Conservation (phyloP, 78 protist species). For the Diacronema lutheri region DNA sequence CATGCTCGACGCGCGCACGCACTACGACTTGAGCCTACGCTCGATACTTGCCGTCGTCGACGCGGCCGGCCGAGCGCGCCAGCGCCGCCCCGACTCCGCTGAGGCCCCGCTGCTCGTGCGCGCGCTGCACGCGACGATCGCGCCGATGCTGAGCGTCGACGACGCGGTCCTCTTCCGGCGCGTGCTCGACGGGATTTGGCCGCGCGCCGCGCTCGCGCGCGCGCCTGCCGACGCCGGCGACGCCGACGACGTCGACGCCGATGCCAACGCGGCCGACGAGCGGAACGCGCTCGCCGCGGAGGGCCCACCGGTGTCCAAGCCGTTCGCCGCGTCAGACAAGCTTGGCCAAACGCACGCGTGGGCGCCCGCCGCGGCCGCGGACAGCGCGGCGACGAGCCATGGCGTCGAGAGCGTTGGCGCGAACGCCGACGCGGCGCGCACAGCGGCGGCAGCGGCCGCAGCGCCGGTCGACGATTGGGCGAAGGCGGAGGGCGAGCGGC, state of each 20-base stretch:
- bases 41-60: constrained; percentile 80
- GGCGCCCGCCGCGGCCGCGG: no score
- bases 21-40: constrained; percentile 88
- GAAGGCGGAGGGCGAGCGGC: not conserved
- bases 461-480: not conserved
- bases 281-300: not conserved
- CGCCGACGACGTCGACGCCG: no score
- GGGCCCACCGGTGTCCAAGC: no score
- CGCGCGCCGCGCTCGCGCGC: not conserved
- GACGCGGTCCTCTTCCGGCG: not conserved
- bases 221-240: not conserved
- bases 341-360: no score
- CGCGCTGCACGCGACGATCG: constrained; percentile 67
- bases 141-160: not conserved
- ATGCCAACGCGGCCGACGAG: constrained; percentile 39
- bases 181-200: not conserved
- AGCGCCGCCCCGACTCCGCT: constrained; percentile 48
- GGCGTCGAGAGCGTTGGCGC: no score
- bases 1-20: constrained; percentile 70
- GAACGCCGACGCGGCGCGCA: no score
- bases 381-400: no score
- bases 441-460: no score
- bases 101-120: constrained; percentile 79
- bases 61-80: constrained; percentile 76
- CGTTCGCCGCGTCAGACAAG: no score